phyloP scores from a whole-genome alignment of 2,329 filamentous ascomycete genomes.

The Penicillium concentricum region DNA sequence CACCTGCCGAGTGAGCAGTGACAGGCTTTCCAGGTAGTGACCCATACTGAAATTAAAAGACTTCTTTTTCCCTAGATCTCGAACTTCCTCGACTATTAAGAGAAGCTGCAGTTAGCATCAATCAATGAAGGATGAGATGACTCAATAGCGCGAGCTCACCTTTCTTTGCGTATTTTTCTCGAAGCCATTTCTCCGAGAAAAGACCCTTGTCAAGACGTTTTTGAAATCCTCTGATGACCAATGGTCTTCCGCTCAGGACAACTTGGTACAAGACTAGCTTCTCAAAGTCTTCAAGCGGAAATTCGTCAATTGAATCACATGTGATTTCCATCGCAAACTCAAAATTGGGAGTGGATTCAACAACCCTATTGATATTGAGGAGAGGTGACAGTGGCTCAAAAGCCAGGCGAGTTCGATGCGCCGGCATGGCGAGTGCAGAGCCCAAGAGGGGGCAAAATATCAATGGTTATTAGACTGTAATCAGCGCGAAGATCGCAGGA shows the following conservation, averaged over 20 bases:
- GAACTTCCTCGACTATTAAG: constrained; percentile 71
- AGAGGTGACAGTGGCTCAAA: constrained; percentile 90
- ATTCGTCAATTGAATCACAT: constrained; percentile 71
- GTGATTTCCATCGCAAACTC: constrained; percentile 81
- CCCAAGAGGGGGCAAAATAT: not conserved
- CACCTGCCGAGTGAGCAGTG: constrained; percentile 79
- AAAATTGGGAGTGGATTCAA: constrained; percentile 79
- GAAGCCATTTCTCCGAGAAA: constrained; percentile 79
- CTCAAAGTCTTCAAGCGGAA: constrained; percentile 78
- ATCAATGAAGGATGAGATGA: not conserved
- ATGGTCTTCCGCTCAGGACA: constrained; percentile 77
- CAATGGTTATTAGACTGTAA: not conserved
- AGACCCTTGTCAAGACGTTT: constrained; percentile 70
- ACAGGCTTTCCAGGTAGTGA: constrained; percentile 88
- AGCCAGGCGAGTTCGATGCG: constrained; percentile 75
- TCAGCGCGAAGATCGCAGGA: not conserved
- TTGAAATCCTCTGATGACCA: constrained; percentile 90
- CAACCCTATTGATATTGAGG: constrained; percentile 72
- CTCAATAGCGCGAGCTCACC: constrained; percentile 49
- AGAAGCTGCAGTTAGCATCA: constrained; percentile 5
- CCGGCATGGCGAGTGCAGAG: constrained; percentile 62
- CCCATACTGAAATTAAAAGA: constrained; percentile 82
- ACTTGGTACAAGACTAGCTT: constrained; percentile 82
- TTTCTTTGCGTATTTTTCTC: constrained; percentile 74
- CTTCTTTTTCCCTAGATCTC: constrained; percentile 70